Percentiles rank a stretch among this genome's conserved stretches.
Conservation (phyloP, 1,284 basidiomycete genomes). For the Cryptococcus sp. region DNA sequence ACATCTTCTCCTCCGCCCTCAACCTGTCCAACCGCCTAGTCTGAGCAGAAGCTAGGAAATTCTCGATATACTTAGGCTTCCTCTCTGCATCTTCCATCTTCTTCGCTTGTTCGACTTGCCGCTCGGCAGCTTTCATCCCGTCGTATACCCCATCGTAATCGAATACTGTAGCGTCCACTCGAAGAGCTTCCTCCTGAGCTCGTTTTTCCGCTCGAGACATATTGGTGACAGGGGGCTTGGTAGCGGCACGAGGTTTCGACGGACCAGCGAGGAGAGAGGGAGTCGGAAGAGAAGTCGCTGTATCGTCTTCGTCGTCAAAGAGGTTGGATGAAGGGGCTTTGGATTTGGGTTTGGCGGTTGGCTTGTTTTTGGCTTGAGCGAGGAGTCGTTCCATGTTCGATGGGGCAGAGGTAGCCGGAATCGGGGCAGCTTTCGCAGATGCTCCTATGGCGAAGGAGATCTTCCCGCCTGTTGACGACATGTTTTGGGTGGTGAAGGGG, state of each 20-base stretch:
- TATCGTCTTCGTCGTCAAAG: slow-evolving; percentile 18
- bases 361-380: slow-evolving; percentile 29
- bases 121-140: slow-evolving; percentile 82
- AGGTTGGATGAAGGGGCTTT: background rate
- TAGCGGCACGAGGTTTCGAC: slow-evolving; percentile 12
- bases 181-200: slow-evolving; percentile 62
- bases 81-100: slow-evolving; percentile 65
- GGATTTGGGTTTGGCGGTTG: slow-evolving; percentile 4
- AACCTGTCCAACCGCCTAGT: slow-evolving; percentile 82
- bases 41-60: slow-evolving; percentile 73
- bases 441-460: slow-evolving; percentile 41
- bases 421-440: background rate
- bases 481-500: too few species aligned
- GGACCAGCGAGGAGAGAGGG: slow-evolving; percentile 6
- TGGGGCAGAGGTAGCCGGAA: slow-evolving; percentile 9
- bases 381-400: slow-evolving; percentile 39
- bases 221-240: slow-evolving; percentile 8
- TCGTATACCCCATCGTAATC: slow-evolving; percentile 98
- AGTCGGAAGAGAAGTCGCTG: slow-evolving; percentile 5
- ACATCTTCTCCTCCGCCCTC: slow-evolving; percentile 97
- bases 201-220: slow-evolving; percentile 35
- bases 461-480: too few species aligned
- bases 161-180: slow-evolving; percentile 76
- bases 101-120: slow-evolving; percentile 62
- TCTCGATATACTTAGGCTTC: slow-evolving; percentile 91